Percentiles rank a stretch among this genome's conserved stretches.
Evolutionary conservation across 2,329 filamentous ascomycete genomes (phyloP).

Genomic region (Alternaria novae-zelandiae): DNA sequence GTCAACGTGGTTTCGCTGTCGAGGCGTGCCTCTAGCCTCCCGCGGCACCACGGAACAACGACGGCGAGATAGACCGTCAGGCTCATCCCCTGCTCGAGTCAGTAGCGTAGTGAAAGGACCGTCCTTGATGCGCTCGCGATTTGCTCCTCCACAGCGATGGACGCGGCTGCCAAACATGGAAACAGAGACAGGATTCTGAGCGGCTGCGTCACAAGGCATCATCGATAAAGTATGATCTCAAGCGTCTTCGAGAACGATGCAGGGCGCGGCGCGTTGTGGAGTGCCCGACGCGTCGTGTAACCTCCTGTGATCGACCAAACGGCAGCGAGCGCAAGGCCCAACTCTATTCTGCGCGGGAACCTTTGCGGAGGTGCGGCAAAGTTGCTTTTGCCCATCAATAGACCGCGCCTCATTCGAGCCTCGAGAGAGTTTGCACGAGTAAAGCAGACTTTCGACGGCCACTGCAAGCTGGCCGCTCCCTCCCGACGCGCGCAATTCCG

Average conservation of each 20-base stretch:
- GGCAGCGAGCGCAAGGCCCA: conserved; percentile 19
- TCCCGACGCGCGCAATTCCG: conserved; percentile 17
- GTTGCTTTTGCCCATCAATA: conserved; percentile 14
- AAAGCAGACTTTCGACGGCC: conserved; percentile 14
- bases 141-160: conserved; percentile 14
- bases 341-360: conserved; percentile 16
- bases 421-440: conserved; percentile 18
- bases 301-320: conserved; percentile 27
- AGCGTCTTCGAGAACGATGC: conserved; percentile 15
- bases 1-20: conserved; percentile 37
- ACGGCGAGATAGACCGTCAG: conserved; percentile 28
- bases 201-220: conserved; percentile 22
- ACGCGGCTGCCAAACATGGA: not conserved
- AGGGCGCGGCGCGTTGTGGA: conserved; percentile 27
- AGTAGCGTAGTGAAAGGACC: conserved; percentile 16
- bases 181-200: not conserved
- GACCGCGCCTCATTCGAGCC: conserved; percentile 10
- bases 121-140: conserved; percentile 24
- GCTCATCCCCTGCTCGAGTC: conserved; percentile 27
- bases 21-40: conserved; percentile 38
- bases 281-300: conserved; percentile 27
- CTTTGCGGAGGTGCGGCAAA: conserved; percentile 20
- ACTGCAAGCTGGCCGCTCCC: conserved; percentile 10
- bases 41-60: conserved; percentile 37
- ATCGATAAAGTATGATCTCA: conserved; percentile 13